phyloP scores from a whole-genome alignment of 495 filamentous ascomycete species.

The Letharia lupina region DNA sequence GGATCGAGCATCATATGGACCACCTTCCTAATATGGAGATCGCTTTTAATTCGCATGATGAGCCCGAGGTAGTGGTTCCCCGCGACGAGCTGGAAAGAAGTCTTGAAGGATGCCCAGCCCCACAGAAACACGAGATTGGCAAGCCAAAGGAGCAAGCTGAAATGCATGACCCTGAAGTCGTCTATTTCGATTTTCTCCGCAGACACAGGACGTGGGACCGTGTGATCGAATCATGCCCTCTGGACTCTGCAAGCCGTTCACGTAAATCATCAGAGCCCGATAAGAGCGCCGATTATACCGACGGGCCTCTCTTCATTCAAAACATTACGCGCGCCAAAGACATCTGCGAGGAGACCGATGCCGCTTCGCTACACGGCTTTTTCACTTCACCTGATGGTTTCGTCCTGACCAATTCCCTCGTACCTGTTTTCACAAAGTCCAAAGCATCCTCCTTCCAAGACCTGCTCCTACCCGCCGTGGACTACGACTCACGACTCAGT shows the following conservation, averaged over 20 bases:
- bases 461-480: background rate
- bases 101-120: background rate
- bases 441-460: background rate
- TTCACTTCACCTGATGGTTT: background rate
- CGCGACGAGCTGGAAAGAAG: background rate
- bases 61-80: background rate
- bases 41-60: background rate
- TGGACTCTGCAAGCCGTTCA: background rate
- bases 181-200: background rate
- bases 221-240: background rate
- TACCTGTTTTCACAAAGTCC: background rate
- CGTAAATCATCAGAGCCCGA: background rate
- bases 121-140: background rate
- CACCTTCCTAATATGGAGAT: background rate
- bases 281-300: background rate
- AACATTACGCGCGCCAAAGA: background rate
- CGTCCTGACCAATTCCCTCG: background rate
- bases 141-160: background rate
- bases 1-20: background rate
- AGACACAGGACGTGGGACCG: background rate
- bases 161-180: background rate
- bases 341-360: background rate
- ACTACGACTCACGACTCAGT: background rate
- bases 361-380: background rate
- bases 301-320: background rate